Base-by-base conservation (phyloP, 176 grass and related monocot genomes). In the Oryza nivara region DNA sequence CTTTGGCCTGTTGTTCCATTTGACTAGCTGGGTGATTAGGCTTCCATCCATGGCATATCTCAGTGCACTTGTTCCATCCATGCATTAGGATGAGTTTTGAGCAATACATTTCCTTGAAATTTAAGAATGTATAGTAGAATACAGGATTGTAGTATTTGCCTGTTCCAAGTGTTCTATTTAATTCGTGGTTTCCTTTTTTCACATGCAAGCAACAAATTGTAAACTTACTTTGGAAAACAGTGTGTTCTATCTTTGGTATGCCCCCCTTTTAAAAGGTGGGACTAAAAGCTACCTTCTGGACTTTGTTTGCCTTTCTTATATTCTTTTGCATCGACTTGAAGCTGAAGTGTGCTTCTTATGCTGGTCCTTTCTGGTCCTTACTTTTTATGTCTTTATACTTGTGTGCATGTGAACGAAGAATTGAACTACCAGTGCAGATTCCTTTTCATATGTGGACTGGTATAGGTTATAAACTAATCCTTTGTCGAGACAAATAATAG, bases 391-490 rank as follows among this genome's bases (percentile, higher is more conserved):
- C 11, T 22, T 74, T 74, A 7, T 74, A 7, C 10, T 17, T 34
- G 12, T 48, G 16, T 84, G 44, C 82, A 84, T 67, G 64, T 65
- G 40, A 10, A 32, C 26, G 23, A 14, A 48, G 16, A 75, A 75
- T n/a, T 67, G 60, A 44, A 68, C 45, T 75, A 84, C 17, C 44
- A 0, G 13, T 76, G 63, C 30, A 23, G 22, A 23, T 84, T 66
- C 48, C 20, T 70, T 68, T 45, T 48, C 68, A 69, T 28, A 30
- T 70, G 75, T 13, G 8, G 17, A 38, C 30, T 68, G 23, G 46
- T 64, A 74, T 34, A 7, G 13, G 25, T 9, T 72, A 80, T 81
- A 47, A n/a, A 40, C 68, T 78, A 47, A 17, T 71, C 13, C 80
- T 1, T 11, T 65, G 9, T 73, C 25, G 16, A 72, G 23, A 63